Conservation (phyloP, 768 basidiomycete species). For the Amanita muscaria region DNA sequence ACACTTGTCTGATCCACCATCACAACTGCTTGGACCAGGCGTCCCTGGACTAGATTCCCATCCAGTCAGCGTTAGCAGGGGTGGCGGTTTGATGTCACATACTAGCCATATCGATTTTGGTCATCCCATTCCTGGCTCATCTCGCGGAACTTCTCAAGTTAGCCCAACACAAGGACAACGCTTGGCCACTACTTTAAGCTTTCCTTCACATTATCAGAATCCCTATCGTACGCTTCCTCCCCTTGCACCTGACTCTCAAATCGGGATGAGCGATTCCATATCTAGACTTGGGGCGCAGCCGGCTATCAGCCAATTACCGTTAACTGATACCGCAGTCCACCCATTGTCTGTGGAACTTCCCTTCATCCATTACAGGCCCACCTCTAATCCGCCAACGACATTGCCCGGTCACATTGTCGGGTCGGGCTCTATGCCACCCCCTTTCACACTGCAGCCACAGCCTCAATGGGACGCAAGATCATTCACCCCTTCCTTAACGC, state of each 20-base stretch:
- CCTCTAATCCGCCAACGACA: slow-evolving; percentile 25
- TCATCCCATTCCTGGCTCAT: not conserved
- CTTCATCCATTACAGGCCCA: slow-evolving; percentile 12
- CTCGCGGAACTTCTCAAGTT: not conserved
- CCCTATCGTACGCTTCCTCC: slow-evolving; percentile 29
- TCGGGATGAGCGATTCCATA: slow-evolving; percentile 4
- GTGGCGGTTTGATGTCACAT: not conserved
- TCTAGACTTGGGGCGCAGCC: not conserved
- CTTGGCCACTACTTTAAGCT: not conserved
- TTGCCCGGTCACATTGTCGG: slow-evolving; percentile 15
- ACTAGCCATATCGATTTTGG: too few relatives aligned
- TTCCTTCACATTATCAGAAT: slow-evolving; percentile 15
- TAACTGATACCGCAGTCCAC: not conserved
- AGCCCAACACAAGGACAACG: slow-evolving; percentile 3
- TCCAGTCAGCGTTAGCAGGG: slow-evolving; percentile 3
- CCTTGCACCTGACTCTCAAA: slow-evolving; percentile 17
- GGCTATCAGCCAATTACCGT: not conserved
- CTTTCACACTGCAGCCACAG: slow-evolving; percentile 57
- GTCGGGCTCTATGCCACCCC: slow-evolving; percentile 35
- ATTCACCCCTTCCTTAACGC: slow-evolving; percentile 28
- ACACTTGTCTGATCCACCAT: slow-evolving; percentile 25
- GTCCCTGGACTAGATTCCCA: slow-evolving; percentile 33
- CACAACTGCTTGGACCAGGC: slow-evolving; percentile 45
- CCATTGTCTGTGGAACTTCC: slow-evolving; percentile 6
- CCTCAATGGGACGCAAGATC: slow-evolving; percentile 54